Percentiles rank a stretch among this genome's conserved stretches.
Conservation (phyloP, 305 asterid species). For the Fraxinus angustifolia region DNA sequence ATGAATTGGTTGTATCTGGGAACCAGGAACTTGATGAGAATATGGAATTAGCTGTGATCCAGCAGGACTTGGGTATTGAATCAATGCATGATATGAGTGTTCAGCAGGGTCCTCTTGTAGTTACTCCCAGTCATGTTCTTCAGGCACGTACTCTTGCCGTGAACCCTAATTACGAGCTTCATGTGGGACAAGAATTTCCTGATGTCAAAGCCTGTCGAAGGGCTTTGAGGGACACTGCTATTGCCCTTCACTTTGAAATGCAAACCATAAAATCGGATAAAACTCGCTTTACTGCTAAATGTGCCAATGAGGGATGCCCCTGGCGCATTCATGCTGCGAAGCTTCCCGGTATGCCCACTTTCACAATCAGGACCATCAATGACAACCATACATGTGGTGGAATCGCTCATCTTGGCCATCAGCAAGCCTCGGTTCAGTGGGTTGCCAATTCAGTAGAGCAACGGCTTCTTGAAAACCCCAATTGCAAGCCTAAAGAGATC, state of each 20-base stretch:
- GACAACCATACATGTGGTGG: conserved; percentile 87
- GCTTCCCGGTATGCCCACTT: conserved; percentile 92
- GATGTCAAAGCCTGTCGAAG: conserved; percentile 90
- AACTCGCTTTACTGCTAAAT: conserved; percentile 91
- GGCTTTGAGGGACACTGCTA: conserved; percentile 90
- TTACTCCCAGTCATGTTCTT: conserved; percentile 61
- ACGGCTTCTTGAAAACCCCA: conserved; percentile 80
- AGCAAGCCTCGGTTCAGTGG: conserved; percentile 99
- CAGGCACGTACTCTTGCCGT: conserved; percentile 68
- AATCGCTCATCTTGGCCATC: conserved; percentile 85
- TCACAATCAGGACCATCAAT: conserved; percentile 84
- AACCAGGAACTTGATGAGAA: conserved; percentile 70
- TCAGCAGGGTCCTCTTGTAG: conserved; percentile 44
- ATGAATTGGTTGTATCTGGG: conserved; percentile 50
- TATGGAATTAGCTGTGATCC: conserved; percentile 67
- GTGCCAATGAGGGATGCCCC: conserved; percentile 87
- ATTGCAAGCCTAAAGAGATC: conserved; percentile 93
- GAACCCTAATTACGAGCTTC: conserved; percentile 67
- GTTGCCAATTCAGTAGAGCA: conserved; percentile 93
- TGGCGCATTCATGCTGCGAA: conserved; percentile 98
- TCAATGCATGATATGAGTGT: conserved; percentile 47
- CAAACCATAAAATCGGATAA: conserved; percentile 91
- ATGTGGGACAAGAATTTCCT: conserved; percentile 92
- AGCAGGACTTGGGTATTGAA: conserved; percentile 56
- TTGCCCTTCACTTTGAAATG: conserved; percentile 90